Evolutionary conservation across 2,329 filamentous ascomycete genomes (phyloP).

Genomic region (Cytospora chrysosperma): DNA sequence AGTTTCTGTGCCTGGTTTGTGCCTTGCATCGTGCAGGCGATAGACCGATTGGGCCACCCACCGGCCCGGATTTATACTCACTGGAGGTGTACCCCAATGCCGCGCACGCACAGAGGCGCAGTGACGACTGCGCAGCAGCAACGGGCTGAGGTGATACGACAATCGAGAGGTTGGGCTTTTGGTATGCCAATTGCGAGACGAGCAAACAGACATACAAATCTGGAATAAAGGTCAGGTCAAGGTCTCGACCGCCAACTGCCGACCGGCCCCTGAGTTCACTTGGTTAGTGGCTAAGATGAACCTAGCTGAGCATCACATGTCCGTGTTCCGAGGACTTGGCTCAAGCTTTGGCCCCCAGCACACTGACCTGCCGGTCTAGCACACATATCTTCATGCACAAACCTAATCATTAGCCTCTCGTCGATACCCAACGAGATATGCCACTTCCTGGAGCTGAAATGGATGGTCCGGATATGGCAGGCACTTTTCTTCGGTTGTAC

Average conservation of each 20-base stretch:
- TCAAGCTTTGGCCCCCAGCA: not conserved
- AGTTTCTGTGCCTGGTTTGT: slow-evolving; percentile 15
- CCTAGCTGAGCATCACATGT: not conserved
- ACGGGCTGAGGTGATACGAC: not conserved
- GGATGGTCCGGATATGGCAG: not conserved
- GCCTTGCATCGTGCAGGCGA: slow-evolving; percentile 24
- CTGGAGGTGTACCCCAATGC: not conserved
- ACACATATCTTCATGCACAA: not conserved
- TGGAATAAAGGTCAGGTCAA: not conserved
- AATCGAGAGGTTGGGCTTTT: not conserved
- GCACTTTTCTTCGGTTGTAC: not conserved
- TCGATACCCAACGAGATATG: not conserved
- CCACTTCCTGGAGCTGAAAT: not conserved
- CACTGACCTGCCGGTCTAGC: not conserved
- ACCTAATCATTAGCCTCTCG: not conserved
- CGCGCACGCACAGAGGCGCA: not conserved
- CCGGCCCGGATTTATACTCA: slow-evolving; percentile 1
- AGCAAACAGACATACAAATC: not conserved
- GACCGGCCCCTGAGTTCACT: not conserved
- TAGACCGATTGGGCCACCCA: slow-evolving; percentile 2
- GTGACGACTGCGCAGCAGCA: not conserved
- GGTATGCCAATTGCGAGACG: slow-evolving; percentile 2
- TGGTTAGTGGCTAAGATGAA: not conserved
- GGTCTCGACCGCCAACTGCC: not conserved
- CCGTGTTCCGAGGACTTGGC: slow-evolving; percentile 11